Base-by-base conservation (phyloP, 345 rosid species). In the Populus nigra region DNA sequence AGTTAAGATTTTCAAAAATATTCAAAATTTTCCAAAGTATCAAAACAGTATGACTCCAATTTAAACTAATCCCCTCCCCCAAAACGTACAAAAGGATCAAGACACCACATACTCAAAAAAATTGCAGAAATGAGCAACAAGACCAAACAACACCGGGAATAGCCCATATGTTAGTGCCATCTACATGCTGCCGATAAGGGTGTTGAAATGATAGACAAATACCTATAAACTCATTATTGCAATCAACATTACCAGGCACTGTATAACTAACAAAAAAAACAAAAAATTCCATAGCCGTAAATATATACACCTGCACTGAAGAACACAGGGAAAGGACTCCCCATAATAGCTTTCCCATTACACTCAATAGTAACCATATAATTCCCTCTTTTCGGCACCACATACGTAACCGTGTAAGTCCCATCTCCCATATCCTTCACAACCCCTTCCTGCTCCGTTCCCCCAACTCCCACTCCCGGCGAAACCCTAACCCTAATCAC, bases 281-380 rank as follows among this genome's bases (percentile, higher is more conserved):
- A 38, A 16, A 17, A 59, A 27, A 65, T 57, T 47, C 49, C 63
- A 57, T 57, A 57, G 31, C 31, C 47, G 17, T 55, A 6, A 43
- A 23, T 36, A 13, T 39, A 41, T 22, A 72, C 78, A 95, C 99
- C 98, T 88, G 90, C 92, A 79, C 99, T 96, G 85, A 96, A 96
- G 88, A 96, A 96, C 68, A 96, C 99, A 17, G 99, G 99, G 72
- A 96, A 96, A 0, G 98, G 99, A 83, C 97, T 96, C 31, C 98
- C 98, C 96, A 88, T 89, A 7, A 96, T 93, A n/a, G 97, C 83
- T 82, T 75, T 88, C 25, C 92, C 98, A 78, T 96, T 91, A 69
- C 97, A 93, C 33, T 96, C 98, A 81, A 96, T 85, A 76, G 79
- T 90, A 47, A 96, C 88, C 97, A 96, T 96, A 86, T 96, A 96